Evolutionary conservation across 2,329 filamentous ascomycete species (phyloP), one percentile per base, ranked within the genome.

Genomic region (Colletotrichum lindemuthianum): DNA sequence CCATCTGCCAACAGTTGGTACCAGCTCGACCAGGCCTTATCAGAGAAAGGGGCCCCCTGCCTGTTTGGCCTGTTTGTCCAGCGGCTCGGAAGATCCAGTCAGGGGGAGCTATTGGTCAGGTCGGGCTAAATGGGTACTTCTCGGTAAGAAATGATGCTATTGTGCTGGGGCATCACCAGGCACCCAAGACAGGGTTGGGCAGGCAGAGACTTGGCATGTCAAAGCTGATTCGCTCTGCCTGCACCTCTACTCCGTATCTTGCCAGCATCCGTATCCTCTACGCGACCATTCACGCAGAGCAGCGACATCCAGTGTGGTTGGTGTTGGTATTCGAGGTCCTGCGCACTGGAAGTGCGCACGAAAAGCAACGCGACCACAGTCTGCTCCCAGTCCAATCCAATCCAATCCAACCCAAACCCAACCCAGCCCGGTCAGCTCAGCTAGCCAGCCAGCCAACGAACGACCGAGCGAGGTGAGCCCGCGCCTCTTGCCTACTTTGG

Each of bases 171-270:
- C 24, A 24, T 24, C 24, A 24, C 24, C 24, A 24, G 24, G 24
- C 5, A 24, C 24, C 24, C 24, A 24, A 24, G 24, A 24, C 24
- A 24, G 24, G 24, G 24, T 33, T 34, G 12, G 16, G 51, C 50
- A 65, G 61, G 61, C 61, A 65, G 61, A 65, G 50, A 61, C 44
- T 58, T 58, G 43, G 50, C 37, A 58, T 43, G 43, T 44, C 37
- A 24, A 24, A 57, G 36, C 44, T 12, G 44, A 24, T 24, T 24
- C 24, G 24, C 24, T 24, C 24, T 24, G 24, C 24, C 24, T 24
- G 24, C 24, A 24, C 24, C 24, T 24, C 24, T 24, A 24, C 24
- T 24, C 24, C 24, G 24, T 24, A 24, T 24, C 24, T 24, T 24
- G 24, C 24, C 24, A 24, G 24, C 24, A 24, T 24, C 24, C 24